These are phyloP conservation scores for Aspergillus clavatus DNA, from an alignment of 2,329 filamentous ascomycete genomes.

Conservation along the genomic window DNA sequence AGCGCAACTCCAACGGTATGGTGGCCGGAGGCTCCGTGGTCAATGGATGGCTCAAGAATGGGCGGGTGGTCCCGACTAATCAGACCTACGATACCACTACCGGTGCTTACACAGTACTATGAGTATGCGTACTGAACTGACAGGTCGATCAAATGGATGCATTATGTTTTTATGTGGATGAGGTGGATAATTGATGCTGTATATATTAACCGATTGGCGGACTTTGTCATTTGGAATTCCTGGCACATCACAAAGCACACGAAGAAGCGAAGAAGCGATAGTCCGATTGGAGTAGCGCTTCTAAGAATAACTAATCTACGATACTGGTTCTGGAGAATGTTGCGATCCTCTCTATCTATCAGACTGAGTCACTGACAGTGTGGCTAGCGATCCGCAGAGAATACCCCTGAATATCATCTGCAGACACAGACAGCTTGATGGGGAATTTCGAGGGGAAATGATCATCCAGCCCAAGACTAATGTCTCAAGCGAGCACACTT, in stretches of 20 bases:
- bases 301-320: neutral
- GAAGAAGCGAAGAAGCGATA: neutral
- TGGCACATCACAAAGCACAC: neutral
- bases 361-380: no score
- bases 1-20: constrained; percentile 23
- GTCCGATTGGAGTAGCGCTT: neutral
- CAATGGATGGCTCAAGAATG: neutral
- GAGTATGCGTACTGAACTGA: neutral
- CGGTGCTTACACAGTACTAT: neutral
- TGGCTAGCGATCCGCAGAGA: no score
- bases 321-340: neutral
- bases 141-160: no score
- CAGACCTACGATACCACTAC: neutral
- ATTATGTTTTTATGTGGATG: no score
- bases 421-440: no score
- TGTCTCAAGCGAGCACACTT: no score
- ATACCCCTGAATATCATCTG: no score
- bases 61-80: neutral
- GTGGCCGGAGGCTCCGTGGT: neutral
- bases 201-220: neutral
- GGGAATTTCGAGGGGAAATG: no score
- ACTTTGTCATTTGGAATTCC: neutral
- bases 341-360: neutral
- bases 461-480: no score
- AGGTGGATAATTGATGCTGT: neutral